Evolutionary conservation across 345 rosid species (phyloP).

Genomic region (Clarkia xantiana): DNA sequence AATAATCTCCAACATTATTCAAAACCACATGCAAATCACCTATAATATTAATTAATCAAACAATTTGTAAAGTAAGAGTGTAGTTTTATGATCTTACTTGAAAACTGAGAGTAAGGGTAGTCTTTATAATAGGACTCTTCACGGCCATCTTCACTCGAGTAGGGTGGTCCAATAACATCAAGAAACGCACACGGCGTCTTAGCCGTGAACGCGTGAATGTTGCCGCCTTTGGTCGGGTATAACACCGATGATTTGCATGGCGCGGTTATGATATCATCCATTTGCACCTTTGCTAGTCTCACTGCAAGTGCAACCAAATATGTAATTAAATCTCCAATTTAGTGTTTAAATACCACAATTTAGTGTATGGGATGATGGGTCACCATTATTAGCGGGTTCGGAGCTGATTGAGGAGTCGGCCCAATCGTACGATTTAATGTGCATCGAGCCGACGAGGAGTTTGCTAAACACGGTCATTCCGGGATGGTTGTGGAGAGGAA

Average conservation of each 20-base stretch:
- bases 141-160: slow-evolving; percentile 38
- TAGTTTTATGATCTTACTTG: no score
- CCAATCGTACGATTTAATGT: slow-evolving; percentile 59
- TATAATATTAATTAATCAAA: no score
- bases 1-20: no score
- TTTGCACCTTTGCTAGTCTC: slow-evolving; percentile 31
- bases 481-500: slow-evolving; percentile 74
- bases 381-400: slow-evolving; percentile 10
- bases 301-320: slow-evolving; percentile 21
- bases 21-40: no score
- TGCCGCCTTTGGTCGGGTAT: slow-evolving; percentile 66
- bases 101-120: slow-evolving; percentile 9
- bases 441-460: slow-evolving; percentile 49
- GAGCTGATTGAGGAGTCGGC: slow-evolving; percentile 15
- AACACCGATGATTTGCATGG: slow-evolving; percentile 54
- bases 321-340: no score
- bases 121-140: slow-evolving; percentile 55
- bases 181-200: slow-evolving; percentile 54
- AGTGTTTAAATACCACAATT: no score
- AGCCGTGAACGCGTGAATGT: slow-evolving; percentile 54
- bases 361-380: no score
- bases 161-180: slow-evolving; percentile 69
- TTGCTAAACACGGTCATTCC: slow-evolving; percentile 71
- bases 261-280: slow-evolving; percentile 22
- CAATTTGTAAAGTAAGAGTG: no score